Evolutionary conservation across 2,329 filamentous ascomycete genomes (phyloP).

Genomic region (Colletotrichum sp.): DNA sequence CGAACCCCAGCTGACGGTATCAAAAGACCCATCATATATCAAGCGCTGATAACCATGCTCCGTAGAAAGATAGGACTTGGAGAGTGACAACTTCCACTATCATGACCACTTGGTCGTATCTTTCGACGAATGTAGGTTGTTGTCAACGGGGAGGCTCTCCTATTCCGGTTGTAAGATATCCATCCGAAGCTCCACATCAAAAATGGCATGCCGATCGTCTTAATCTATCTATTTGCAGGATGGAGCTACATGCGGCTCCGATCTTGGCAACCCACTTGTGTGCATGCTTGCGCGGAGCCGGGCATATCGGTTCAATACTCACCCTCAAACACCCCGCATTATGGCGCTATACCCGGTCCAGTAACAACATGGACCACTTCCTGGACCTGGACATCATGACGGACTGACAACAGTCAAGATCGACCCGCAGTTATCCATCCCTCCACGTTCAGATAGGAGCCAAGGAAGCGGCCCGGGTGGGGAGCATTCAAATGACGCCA

Average conservation of each 20-base stretch:
- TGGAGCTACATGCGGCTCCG: neutral
- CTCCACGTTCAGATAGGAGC: neutral
- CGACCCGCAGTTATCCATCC: neutral
- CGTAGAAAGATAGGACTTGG: neutral
- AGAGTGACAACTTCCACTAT: neutral
- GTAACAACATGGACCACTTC: neutral
- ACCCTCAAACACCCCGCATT: neutral
- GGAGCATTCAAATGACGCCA: neutral
- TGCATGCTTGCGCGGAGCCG: neutral
- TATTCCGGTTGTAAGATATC: neutral
- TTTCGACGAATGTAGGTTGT: neutral
- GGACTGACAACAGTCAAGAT: neutral
- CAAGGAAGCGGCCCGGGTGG: neutral
- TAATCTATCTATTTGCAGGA: neutral
- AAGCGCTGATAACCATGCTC: neutral
- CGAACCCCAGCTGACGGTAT: neutral
- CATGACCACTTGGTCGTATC: neutral
- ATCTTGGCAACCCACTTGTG: neutral
- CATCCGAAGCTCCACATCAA: neutral
- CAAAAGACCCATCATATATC: neutral
- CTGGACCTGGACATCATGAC: neutral
- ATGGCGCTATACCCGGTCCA: neutral
- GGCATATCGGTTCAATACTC: neutral
- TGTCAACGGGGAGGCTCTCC: neutral
- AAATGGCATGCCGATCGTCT: neutral